Percentiles rank a stretch among this genome's conserved stretches.
Evolutionary conservation across 495 filamentous ascomycete genomes (phyloP).

Genomic region (Penicillium lagena): DNA sequence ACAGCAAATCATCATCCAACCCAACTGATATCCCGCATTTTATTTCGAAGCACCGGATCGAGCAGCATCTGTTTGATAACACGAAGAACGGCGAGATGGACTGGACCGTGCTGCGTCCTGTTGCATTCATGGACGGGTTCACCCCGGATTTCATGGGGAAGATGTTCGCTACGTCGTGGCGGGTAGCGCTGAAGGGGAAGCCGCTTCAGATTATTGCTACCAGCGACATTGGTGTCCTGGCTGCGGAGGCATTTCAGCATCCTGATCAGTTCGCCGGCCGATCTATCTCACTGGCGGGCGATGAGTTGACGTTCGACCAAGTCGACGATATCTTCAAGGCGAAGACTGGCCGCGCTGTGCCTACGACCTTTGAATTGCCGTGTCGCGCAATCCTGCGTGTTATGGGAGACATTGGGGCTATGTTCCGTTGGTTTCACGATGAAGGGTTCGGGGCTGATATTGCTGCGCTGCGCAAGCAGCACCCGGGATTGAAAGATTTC

Average conservation of each 20-base stretch:
- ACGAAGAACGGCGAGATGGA: conserved; percentile 35
- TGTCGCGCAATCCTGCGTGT: conserved; percentile 32
- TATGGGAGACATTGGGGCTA: conserved; percentile 46
- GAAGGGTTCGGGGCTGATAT: conserved; percentile 58
- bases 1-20: conserved; percentile 30
- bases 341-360: conserved; percentile 39
- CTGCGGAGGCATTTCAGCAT: conserved; percentile 47
- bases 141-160: conserved; percentile 49
- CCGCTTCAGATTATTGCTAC: conserved; percentile 53
- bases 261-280: conserved; percentile 34
- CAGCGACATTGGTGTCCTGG: conserved; percentile 58
- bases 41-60: conserved; percentile 54
- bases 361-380: conserved; percentile 39
- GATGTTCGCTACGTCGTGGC: conserved; percentile 47
- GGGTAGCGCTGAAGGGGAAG: conserved; percentile 34
- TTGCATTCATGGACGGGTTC: conserved; percentile 63
- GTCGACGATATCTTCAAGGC: conserved; percentile 40
- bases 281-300: conserved; percentile 48
- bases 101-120: conserved; percentile 54
- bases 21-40: conserved; percentile 58
- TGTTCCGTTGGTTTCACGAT: conserved; percentile 58
- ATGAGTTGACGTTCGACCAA: conserved; percentile 47
- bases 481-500: conserved; percentile 49
- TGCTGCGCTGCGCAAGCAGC: conserved; percentile 32
- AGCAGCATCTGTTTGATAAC: conserved; percentile 45